Base-by-base conservation (phyloP, 345 rosid genomes). In the Eucalyptus marginata region DNA sequence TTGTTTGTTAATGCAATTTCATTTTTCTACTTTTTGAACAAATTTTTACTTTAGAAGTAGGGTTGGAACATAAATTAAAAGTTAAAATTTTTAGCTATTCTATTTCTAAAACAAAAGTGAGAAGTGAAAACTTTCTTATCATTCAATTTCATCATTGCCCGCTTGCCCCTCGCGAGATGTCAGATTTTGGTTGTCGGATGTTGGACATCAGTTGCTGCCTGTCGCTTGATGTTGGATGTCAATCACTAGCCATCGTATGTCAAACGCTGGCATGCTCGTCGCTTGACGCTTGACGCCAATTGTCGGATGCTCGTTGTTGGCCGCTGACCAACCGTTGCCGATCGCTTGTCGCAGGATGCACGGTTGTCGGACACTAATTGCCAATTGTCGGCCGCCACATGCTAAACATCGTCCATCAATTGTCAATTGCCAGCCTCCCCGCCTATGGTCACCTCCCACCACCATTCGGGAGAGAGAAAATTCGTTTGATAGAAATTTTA, bases 171-270 rank as follows among this genome's bases (percentile, higher is more conserved):
- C 0, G 2, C 4, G 2, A 52, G 56, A 52, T 52, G 4, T 7
- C 1, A 22, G 10, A 52, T 7, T 52, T 8, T 8, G 0, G 10
- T 52, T 8, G 4, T 52, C 3, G 6, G 2, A 52, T 52, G 56
- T 52, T 52, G 56, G 56, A 52, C 24, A 52, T 52, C 24, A 7
- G 0, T 18, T 52, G 56, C 1, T 4, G 2, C 56, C 2, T 1
- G 20, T 52, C 2, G 24, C 2, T 3, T 1, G 0, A 52, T 52
- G 24, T 10, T 1, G 0, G 24, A 52, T 18, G 58, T 52, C 22
- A 51, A 52, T 49, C 6, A 49, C 0, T 49, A 0, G 17, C 2
- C 5, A 6, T 50, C 2, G 18, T 2, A 50, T 50, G 52, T 49
- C 5, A 3, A 12, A 49, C 2, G 2, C 3, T 49, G 14, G 14